Base-by-base conservation (phyloP, 2,329 filamentous ascomycete species). In the Aspergillus quadricinctus region DNA sequence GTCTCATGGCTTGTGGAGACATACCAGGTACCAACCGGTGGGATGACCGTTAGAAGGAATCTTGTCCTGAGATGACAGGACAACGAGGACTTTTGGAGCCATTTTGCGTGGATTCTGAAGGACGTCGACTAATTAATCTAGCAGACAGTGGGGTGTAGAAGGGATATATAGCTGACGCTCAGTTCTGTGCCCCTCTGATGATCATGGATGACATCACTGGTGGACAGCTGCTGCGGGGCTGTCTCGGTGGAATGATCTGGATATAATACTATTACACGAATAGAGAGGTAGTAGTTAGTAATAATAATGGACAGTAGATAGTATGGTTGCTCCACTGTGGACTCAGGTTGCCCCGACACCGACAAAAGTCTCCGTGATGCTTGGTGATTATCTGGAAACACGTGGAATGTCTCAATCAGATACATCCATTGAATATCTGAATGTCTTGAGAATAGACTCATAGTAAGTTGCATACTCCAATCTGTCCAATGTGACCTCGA, bases 1-100 rank as follows among this genome's bases (percentile, higher is more conserved):
- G 57, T 50, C 29, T 14, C 10, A 14, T 5, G 53, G 41, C 28
- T 21, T 49, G 29, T 48, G 14, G 27, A 11, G 10, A 10, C 4
- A 50, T 76, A 87, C 84, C 65, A 90, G 76, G 68, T 84, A 90
- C 88, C 88, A 90, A 61, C 88, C 88, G 0, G 87, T 89, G 9
- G 81, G 80, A 54, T 75, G 72, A 60, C 72, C 70, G 48, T 69
- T 72, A 64, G 69, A 65, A 52, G 75, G 75, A 52, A 81, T 72
- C 58, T 75, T 72, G 61, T 72, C 71, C 70, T 83, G 79, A 58
- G 86, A 90, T 61, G 85, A 88, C 59, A 90, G 83, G 56, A 91
- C 83, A 71, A 90, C 75, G 75, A 91, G 86, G 61, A 90, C 75
- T 71, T 87, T 88, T 41, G 80, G 79, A 4, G 72, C 57, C 69